A percentile compares a stretch with the other conserved stretches of the same genome.
Conservation (phyloP, 2,329 filamentous ascomycete genomes). For the Talaromyces sp. region DNA sequence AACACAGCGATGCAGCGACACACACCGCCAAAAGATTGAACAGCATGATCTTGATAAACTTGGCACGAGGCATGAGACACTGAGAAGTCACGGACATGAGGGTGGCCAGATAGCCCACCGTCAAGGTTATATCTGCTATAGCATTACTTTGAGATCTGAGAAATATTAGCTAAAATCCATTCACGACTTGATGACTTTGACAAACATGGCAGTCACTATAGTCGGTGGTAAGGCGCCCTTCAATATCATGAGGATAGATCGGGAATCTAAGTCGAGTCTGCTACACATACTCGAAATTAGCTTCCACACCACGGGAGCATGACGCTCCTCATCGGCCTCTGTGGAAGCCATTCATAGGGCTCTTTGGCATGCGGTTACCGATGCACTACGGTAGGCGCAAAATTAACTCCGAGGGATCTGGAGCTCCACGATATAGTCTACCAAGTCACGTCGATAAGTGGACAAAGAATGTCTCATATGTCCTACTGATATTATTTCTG, state of each 20-base stretch:
- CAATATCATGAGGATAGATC: background rate
- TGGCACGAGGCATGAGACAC: constrained; percentile 60
- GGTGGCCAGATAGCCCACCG: constrained; percentile 40
- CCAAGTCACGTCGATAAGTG: no score
- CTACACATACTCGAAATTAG: background rate
- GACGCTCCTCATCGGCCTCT: background rate
- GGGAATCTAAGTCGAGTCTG: background rate
- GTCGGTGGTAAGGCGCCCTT: background rate
- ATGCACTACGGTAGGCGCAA: no score
- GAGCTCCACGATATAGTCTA: no score
- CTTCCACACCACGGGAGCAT: background rate
- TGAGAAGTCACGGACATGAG: constrained; percentile 63
- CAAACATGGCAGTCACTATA: background rate
- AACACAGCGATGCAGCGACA: background rate
- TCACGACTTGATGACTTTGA: background rate
- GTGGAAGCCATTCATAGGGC: background rate
- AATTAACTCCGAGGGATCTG: background rate
- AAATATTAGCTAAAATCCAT: background rate
- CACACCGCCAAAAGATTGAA: constrained; percentile 1
- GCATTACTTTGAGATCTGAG: background rate
- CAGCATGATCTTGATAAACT: constrained; percentile 3
- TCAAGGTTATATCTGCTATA: background rate
- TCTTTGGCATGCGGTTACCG: background rate
- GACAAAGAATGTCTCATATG: no score
- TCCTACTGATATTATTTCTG: no score